Conservation (phyloP, 108 stramenopile genomes). For the Cyclotella choctawhatcheeana region DNA sequence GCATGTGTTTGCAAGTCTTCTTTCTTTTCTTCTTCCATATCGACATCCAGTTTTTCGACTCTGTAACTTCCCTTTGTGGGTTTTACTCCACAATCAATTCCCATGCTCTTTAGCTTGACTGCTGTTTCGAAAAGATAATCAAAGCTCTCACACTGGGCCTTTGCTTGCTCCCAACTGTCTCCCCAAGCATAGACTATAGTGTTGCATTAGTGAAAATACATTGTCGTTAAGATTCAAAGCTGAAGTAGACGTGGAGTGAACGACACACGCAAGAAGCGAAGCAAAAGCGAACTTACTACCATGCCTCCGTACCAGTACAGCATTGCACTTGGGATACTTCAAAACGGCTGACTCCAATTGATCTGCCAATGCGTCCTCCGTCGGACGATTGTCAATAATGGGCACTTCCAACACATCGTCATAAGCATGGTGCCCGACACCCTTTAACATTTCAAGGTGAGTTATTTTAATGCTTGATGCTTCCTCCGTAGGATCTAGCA, state of each 20-base stretch:
- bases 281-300: conserved; percentile 55
- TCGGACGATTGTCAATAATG: conserved; percentile 96
- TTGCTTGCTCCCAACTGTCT: conserved; percentile 96
- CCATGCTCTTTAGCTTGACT: conserved; percentile 76
- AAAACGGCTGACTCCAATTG: conserved; percentile 76
- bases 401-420: conserved; percentile 91
- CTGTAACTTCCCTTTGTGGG: conserved; percentile 67
- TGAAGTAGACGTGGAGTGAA: not conserved
- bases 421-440: conserved; percentile 89
- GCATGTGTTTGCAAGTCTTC: conserved; percentile 9
- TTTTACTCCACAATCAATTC: conserved; percentile 62
- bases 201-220: not conserved
- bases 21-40: conserved; percentile 15
- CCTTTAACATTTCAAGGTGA: conserved; percentile 97
- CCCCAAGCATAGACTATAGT: conserved; percentile 90
- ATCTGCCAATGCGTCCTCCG: conserved; percentile 89
- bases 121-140: conserved; percentile 93
- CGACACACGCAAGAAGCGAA: too few species aligned
- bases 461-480: conserved; percentile 67
- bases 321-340: conserved; percentile 88
- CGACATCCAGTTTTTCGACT: conserved; percentile 22
- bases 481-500: conserved; percentile 81
- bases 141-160: conserved; percentile 94
- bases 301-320: conserved; percentile 93
- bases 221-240: not conserved